Evolutionary conservation across 1,284 basidiomycete genomes (phyloP).

Genomic region (Heterobasidion irregulare): DNA sequence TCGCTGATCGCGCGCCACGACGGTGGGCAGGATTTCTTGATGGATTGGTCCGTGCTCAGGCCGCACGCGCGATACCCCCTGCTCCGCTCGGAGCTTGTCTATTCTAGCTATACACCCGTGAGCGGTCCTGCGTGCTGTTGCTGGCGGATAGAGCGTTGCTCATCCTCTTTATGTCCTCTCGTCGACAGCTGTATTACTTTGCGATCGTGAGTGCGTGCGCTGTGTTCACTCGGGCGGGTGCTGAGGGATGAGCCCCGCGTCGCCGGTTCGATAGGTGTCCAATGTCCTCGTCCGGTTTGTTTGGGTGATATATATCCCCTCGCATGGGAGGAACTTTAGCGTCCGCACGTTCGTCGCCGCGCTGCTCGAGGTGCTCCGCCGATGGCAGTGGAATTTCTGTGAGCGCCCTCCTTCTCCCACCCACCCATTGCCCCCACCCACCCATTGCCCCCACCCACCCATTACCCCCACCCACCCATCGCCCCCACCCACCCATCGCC

Average conservation of each 20-base stretch:
- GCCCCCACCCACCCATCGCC: no score
- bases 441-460: no score
- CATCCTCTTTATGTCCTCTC: not conserved
- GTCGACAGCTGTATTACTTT: conserved; percentile 58
- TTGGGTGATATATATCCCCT: conserved; percentile 77
- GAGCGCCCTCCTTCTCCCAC: conserved; percentile 17
- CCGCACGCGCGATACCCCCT: conserved; percentile 51
- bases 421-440: not conserved
- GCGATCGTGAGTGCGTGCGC: conserved; percentile 46
- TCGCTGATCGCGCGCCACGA: not conserved
- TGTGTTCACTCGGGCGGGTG: not conserved
- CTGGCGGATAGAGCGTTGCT: not conserved
- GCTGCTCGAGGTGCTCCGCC: conserved; percentile 70
- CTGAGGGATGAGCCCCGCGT: not conserved
- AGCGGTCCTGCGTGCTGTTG: conserved; percentile 17
- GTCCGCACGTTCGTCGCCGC: conserved; percentile 65
- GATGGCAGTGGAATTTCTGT: conserved; percentile 94
- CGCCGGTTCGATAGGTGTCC: conserved; percentile 34
- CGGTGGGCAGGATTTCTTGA: conserved; percentile 53
- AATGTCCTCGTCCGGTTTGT: conserved; percentile 75
- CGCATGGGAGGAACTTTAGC: conserved; percentile 36
- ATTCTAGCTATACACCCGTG: conserved; percentile 51
- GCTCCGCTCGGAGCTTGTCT: conserved; percentile 71
- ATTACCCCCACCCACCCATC: not conserved
- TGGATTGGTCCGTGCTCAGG: conserved; percentile 79